Conservation (phyloP, 495 filamentous ascomycete genomes). For the Podospora didyma region DNA sequence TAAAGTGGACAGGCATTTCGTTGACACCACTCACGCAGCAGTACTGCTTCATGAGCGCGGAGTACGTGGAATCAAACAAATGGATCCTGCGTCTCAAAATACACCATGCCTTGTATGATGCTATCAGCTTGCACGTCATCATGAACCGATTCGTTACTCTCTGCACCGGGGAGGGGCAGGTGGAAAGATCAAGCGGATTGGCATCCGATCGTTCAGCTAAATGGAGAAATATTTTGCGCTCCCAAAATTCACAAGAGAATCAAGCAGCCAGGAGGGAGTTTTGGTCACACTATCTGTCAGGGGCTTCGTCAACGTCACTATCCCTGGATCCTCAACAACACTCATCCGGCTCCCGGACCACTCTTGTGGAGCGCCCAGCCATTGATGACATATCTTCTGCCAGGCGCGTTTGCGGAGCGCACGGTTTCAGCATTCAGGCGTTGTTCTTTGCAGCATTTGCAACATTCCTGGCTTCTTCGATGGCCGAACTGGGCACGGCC, state of each 20-base stretch:
- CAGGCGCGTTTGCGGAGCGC: conserved; percentile 8
- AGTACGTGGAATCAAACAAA: conserved; percentile 1
- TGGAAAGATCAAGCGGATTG: not conserved
- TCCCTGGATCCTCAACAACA: not conserved
- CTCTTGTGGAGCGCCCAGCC: conserved; percentile 9
- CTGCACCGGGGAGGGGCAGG: not conserved
- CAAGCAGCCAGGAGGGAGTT: conserved; percentile 33
- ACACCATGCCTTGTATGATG: conserved; percentile 80
- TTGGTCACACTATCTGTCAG: conserved; percentile 52
- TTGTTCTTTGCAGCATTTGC: conserved; percentile 43
- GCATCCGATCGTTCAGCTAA: not conserved
- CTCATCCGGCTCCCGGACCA: conserved; percentile 3
- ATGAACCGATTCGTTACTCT: conserved; percentile 25
- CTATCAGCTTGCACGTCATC: conserved; percentile 59
- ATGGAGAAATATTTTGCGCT: conserved; percentile 2
- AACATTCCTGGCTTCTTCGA: conserved; percentile 9
- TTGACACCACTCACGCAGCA: not conserved
- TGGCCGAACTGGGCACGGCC: not conserved
- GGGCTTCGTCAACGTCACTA: not conserved
- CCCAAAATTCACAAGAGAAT: conserved; percentile 4
- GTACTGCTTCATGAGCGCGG: conserved; percentile 10
- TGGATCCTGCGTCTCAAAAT: conserved; percentile 45
- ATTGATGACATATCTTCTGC: conserved; percentile 16
- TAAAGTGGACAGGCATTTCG: conserved; percentile 8
- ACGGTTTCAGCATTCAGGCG: conserved; percentile 37